phyloP scores from a whole-genome alignment of 2,329 filamentous ascomycete genomes.

The Aspergillus ochraceus region DNA sequence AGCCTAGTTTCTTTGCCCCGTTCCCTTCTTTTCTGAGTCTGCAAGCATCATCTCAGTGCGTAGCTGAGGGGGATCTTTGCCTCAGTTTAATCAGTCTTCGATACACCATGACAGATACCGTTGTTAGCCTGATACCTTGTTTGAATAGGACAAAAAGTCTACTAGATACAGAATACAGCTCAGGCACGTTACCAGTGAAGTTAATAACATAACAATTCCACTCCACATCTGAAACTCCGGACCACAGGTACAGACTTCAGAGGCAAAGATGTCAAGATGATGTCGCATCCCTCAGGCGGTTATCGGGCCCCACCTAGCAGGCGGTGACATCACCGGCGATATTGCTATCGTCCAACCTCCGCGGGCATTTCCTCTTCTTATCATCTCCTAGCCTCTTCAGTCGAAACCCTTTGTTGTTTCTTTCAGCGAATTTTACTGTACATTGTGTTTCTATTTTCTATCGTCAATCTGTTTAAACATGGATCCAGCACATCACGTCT shows the following conservation, averaged over 20 bases:
- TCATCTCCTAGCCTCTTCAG: not conserved
- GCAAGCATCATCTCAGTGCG: no score
- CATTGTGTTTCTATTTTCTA: not conserved
- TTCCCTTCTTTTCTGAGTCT: no score
- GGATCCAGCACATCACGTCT: conserved; percentile 51
- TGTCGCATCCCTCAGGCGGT: not conserved
- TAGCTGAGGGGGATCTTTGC: no score
- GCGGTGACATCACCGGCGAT: conserved; percentile 36
- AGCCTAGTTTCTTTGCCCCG: not conserved
- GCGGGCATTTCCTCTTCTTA: conserved; percentile 2
- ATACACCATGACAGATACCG: no score
- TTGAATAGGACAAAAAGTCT: not conserved
- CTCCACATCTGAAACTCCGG: no score
- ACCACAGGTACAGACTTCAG: no score
- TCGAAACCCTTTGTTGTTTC: not conserved
- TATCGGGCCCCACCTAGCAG: conserved; percentile 28
- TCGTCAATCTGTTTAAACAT: not conserved
- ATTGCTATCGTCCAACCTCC: conserved; percentile 6
- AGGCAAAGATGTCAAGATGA: not conserved
- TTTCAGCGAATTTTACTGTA: not conserved
- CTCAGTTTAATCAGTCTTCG: no score
- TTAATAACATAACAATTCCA: not conserved
- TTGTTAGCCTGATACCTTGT: not conserved
- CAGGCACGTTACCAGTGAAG: not conserved
- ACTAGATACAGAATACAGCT: not conserved